A percentile compares a stretch with the other conserved stretches of the same genome.
These are phyloP conservation scores for Theobroma grandiflorum DNA, from an alignment of 441 rosid genomes.

Conservation along the genomic window DNA sequence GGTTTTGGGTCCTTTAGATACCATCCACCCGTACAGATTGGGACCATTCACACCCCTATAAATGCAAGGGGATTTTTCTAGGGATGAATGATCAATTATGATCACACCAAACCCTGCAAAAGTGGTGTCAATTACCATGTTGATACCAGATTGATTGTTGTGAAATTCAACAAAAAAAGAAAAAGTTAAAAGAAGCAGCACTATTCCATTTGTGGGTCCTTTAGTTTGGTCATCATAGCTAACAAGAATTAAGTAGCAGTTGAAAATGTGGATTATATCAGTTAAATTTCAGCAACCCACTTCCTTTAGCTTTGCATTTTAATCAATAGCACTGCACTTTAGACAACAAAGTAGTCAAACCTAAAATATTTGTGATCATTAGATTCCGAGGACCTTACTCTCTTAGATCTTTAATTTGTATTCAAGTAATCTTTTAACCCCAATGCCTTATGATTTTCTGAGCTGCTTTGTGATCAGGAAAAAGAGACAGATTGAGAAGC, in stretches of 20 bases:
- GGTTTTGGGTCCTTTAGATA: neutral
- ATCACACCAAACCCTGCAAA: constrained; percentile 19
- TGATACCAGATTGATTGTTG: constrained; percentile 21
- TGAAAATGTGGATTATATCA: constrained; percentile 21
- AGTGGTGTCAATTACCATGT: neutral
- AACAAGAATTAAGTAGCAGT: constrained; percentile 32
- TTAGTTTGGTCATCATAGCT: constrained; percentile 15
- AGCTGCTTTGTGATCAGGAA: constrained; percentile 29
- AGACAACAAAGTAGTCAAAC: constrained; percentile 51
- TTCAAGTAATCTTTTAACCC: constrained; percentile 8
- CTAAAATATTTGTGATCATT: constrained; percentile 36
- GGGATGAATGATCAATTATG: constrained; percentile 20
- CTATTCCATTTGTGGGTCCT: constrained; percentile 35
- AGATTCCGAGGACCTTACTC: constrained; percentile 35
- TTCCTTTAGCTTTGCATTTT: constrained; percentile 58
- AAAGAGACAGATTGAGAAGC: neutral
- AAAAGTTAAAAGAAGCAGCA: constrained; percentile 11
- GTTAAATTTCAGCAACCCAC: constrained; percentile 29
- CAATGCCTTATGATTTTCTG: neutral
- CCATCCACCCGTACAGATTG: constrained; percentile 14
- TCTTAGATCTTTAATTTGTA: constrained; percentile 16
- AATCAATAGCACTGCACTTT: constrained; percentile 55
- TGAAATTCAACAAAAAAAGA: constrained; percentile 9
- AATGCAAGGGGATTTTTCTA: constrained; percentile 28
- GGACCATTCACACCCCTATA: constrained; percentile 42